Conservation (phyloP, 805 yeast species). For the Kregervanrija fluxuum region DNA sequence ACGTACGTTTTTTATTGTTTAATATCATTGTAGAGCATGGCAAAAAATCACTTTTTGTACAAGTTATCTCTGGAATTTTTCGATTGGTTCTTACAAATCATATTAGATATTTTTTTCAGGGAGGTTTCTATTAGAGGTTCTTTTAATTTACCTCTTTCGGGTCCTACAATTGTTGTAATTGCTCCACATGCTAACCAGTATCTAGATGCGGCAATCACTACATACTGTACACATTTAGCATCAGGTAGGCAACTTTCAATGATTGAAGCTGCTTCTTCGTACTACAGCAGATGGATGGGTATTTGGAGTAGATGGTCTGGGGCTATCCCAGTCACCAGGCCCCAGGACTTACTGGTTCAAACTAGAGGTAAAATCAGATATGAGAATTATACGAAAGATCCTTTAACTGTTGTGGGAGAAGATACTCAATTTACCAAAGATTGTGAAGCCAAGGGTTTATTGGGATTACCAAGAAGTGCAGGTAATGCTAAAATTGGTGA, state of each 20-base stretch:
- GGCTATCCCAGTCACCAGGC: slow-evolving; percentile 86
- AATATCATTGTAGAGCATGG: too few species aligned
- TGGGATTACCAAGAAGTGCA: slow-evolving; percentile 70
- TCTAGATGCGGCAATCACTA: slow-evolving; percentile 58
- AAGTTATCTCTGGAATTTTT: slow-evolving; percentile 19
- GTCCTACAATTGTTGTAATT: slow-evolving; percentile 87
- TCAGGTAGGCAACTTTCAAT: slow-evolving; percentile 68
- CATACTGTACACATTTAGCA: slow-evolving; percentile 63
- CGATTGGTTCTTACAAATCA: slow-evolving; percentile 22
- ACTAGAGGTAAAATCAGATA: slow-evolving; percentile 55
- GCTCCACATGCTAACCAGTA: slow-evolving; percentile 98
- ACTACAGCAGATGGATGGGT: slow-evolving; percentile 64
- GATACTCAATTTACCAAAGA: slow-evolving; percentile 62
- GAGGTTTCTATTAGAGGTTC: slow-evolving; percentile 89
- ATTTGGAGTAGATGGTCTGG: slow-evolving; percentile 64
- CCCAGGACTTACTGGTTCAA: slow-evolving; percentile 68
- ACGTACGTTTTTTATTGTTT: too few species aligned
- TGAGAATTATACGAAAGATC: slow-evolving; percentile 41
- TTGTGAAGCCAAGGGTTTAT: slow-evolving; percentile 56
- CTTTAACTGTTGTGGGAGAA: slow-evolving; percentile 52
- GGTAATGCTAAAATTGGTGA: slow-evolving; percentile 71
- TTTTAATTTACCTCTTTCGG: slow-evolving; percentile 55
- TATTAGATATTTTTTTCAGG: slow-evolving; percentile 61
- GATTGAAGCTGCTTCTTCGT: slow-evolving; percentile 77
- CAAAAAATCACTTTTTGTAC: not conserved